Percentiles rank a stretch among this genome's conserved stretches.
Conservation (phyloP, 1,284 basidiomycete genomes). For the Coriolopsis trogii region DNA sequence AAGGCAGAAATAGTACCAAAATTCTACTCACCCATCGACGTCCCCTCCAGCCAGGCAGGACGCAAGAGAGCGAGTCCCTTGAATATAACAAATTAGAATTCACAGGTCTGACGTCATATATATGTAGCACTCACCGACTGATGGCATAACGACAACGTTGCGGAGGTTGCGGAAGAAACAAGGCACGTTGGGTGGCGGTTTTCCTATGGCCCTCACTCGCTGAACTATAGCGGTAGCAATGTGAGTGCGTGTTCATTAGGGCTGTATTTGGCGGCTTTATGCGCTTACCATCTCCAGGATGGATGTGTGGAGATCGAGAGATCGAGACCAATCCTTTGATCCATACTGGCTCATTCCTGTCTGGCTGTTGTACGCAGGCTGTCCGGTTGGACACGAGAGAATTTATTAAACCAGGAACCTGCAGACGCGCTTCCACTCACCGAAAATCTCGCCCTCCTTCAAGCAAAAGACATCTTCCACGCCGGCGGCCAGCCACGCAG, state of each 20-base stretch:
- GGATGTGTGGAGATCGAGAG: constrained; percentile 67
- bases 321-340: constrained; percentile 54
- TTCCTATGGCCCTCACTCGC: constrained; percentile 70
- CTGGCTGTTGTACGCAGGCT: constrained; percentile 60
- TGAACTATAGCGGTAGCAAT: constrained; percentile 51
- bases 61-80: constrained; percentile 65
- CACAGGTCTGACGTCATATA: too few species aligned
- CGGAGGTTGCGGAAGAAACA: constrained; percentile 65
- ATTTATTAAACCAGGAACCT: not conserved
- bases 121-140: constrained; percentile 55
- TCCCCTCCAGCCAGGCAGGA: constrained; percentile 75
- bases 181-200: constrained; percentile 57
- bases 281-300: constrained; percentile 68
- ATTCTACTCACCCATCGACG: constrained; percentile 67
- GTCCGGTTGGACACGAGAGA: not conserved
- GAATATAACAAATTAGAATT: too few species aligned
- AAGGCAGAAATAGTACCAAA: not conserved
- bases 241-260: not conserved
- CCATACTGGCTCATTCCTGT: constrained; percentile 48
- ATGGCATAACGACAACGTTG: constrained; percentile 76
- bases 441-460: constrained; percentile 60
- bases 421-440: constrained; percentile 37
- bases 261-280: not conserved
- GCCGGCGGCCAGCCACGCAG: constrained; percentile 53
- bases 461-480: constrained; percentile 54